Evolutionary conservation across 2,329 filamentous ascomycete species (phyloP).

Genomic region (Gliomastix tumulicola): DNA sequence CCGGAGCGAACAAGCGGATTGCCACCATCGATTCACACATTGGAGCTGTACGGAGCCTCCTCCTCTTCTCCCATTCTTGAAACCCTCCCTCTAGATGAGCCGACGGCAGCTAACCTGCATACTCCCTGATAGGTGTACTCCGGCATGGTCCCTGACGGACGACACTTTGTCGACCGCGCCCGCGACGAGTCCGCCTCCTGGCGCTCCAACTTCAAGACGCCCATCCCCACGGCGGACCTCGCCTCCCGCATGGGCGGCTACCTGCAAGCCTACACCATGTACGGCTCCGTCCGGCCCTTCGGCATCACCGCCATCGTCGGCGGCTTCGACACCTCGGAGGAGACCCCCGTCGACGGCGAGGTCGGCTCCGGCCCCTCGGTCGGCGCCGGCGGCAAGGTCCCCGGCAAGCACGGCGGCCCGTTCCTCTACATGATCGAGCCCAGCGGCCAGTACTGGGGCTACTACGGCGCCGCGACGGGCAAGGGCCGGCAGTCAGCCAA

Average conservation of each 20-base stretch:
- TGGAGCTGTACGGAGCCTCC: slow-evolving; percentile 67
- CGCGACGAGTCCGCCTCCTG: slow-evolving; percentile 89
- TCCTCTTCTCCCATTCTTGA: background rate
- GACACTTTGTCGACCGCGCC: slow-evolving; percentile 89
- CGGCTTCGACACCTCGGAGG: slow-evolving; percentile 86
- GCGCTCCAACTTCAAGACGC: slow-evolving; percentile 90
- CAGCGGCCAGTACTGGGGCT: slow-evolving; percentile 95
- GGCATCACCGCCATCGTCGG: slow-evolving; percentile 92
- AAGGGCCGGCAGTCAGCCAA: slow-evolving; percentile 97
- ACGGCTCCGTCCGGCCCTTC: slow-evolving; percentile 93
- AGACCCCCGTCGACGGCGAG: slow-evolving; percentile 81
- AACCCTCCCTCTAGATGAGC: background rate
- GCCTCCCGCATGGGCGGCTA: slow-evolving; percentile 92
- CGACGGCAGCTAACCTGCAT: no score
- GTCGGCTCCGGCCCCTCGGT: slow-evolving; percentile 73
- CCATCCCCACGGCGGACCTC: slow-evolving; percentile 82
- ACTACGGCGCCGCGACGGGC: slow-evolving; percentile 95
- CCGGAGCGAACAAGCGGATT: slow-evolving; percentile 95
- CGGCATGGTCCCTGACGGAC: slow-evolving; percentile 88
- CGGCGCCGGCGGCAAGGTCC: slow-evolving; percentile 78
- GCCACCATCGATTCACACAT: slow-evolving; percentile 89
- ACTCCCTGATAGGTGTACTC: slow-evolving; percentile 67
- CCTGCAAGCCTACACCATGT: slow-evolving; percentile 94
- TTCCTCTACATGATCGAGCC: slow-evolving; percentile 99
- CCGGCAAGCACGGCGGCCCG: slow-evolving; percentile 74